These are phyloP conservation scores for Rhodomyrtus psidioides DNA, from an alignment of 441 rosid species.

Conservation along the genomic window DNA sequence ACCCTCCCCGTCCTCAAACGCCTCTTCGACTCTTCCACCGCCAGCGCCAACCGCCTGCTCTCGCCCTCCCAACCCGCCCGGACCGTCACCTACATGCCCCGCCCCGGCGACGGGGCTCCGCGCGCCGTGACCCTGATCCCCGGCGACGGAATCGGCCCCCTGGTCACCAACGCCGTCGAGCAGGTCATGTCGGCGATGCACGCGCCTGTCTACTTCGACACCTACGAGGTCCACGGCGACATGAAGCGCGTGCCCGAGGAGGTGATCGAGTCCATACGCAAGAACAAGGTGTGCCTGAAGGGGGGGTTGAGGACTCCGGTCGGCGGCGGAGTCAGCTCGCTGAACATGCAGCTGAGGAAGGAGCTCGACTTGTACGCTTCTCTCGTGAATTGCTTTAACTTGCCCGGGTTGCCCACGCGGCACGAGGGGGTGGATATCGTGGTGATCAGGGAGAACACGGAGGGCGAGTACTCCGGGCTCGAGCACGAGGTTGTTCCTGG, in stretches of 20 bases:
- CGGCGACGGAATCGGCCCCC: constrained; percentile 86
- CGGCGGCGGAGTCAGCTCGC: constrained; percentile 91
- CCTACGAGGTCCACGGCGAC: constrained; percentile 75
- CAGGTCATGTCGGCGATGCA: constrained; percentile 96
- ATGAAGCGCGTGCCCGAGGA: constrained; percentile 75
- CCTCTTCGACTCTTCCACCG: not conserved
- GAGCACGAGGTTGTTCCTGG: constrained; percentile 99
- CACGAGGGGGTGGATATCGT: constrained; percentile 90
- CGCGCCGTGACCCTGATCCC: constrained; percentile 82
- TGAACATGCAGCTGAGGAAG: constrained; percentile 68
- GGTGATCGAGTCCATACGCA: constrained; percentile 72
- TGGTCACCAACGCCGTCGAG: constrained; percentile 81
- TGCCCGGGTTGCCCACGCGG: constrained; percentile 76
- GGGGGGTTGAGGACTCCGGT: constrained; percentile 87
- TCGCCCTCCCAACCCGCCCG: constrained; percentile 27
- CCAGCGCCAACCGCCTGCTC: not conserved
- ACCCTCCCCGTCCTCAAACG: constrained; percentile 7
- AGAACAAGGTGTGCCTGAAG: constrained; percentile 90
- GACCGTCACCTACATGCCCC: constrained; percentile 92
- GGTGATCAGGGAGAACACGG: constrained; percentile 94
- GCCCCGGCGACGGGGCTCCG: constrained; percentile 88
- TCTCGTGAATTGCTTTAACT: constrained; percentile 77
- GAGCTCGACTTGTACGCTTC: constrained; percentile 93
- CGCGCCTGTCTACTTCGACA: constrained; percentile 88
- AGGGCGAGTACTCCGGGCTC: constrained; percentile 93